Percentiles rank a stretch among this genome's conserved stretches.
Evolutionary conservation across 306 rosid species (phyloP).

Genomic region (Ormosia emarginata): DNA sequence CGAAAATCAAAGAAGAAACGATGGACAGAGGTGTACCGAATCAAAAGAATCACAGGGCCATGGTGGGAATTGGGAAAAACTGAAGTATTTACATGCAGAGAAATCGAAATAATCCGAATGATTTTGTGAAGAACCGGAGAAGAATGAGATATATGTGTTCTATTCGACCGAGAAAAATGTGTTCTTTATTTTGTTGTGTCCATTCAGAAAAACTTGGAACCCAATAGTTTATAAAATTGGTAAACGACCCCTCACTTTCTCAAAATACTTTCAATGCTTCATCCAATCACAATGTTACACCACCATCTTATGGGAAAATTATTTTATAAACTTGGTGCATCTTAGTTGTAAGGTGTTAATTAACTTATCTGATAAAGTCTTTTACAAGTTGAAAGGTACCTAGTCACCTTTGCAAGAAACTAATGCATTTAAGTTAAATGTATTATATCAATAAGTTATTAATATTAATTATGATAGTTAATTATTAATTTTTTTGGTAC

Average conservation of each 20-base stretch:
- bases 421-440: too few species aligned
- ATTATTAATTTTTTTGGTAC: too few species aligned
- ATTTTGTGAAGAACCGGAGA: slow-evolving; percentile 17
- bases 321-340: too few species aligned
- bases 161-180: slow-evolving; percentile 19
- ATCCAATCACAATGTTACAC: too few species aligned
- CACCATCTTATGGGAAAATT: too few species aligned
- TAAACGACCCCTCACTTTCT: neutral
- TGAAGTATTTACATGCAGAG: slow-evolving; percentile 24
- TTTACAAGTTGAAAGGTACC: too few species aligned
- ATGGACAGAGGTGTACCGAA: slow-evolving; percentile 37
- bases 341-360: too few species aligned
- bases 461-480: too few species aligned
- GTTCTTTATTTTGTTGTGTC: neutral
- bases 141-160: slow-evolving; percentile 10
- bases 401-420: too few species aligned
- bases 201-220: neutral
- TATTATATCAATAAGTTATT: too few species aligned
- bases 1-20: neutral
- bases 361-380: too few species aligned
- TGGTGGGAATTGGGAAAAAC: slow-evolving; percentile 22
- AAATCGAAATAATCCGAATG: slow-evolving; percentile 24
- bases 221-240: neutral
- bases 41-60: slow-evolving; percentile 20
- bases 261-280: neutral